These are phyloP conservation scores for Leavenworthia alabamica DNA, from an alignment of 345 rosid species.

Conservation along the genomic window DNA sequence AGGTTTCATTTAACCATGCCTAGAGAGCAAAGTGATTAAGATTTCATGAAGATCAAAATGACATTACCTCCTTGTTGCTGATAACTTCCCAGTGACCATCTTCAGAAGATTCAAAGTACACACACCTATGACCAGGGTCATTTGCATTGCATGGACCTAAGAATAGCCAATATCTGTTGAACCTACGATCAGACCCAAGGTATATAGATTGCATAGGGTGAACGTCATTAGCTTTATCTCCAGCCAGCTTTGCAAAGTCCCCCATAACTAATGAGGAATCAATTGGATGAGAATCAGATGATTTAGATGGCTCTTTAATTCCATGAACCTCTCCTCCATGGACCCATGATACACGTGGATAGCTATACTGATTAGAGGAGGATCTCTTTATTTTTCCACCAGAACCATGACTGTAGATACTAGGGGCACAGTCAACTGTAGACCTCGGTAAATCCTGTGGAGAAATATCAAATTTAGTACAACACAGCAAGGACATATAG, in stretches of 20 bases:
- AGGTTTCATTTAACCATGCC: neutral
- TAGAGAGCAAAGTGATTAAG: neutral
- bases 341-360: slow-evolving; percentile 63
- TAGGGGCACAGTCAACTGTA: slow-evolving; percentile 38
- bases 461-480: slow-evolving; percentile 11
- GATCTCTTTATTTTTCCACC: slow-evolving; percentile 89
- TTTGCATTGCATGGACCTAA: slow-evolving; percentile 76
- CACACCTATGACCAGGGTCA: slow-evolving; percentile 94
- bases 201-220: slow-evolving; percentile 88
- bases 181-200: slow-evolving; percentile 95
- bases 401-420: slow-evolving; percentile 50
- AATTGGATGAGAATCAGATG: slow-evolving; percentile 48
- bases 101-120: slow-evolving; percentile 96
- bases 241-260: slow-evolving; percentile 33
- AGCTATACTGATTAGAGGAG: slow-evolving; percentile 36
- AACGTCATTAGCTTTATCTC: slow-evolving; percentile 28
- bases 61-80: slow-evolving; percentile 69
- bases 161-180: slow-evolving; percentile 96
- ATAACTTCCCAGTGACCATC: slow-evolving; percentile 98
- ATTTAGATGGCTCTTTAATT: slow-evolving; percentile 31
- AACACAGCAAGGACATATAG: neutral
- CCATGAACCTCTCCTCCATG: slow-evolving; percentile 40
- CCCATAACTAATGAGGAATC: slow-evolving; percentile 52
- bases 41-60: slow-evolving; percentile 7
- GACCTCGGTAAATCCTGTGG: slow-evolving; percentile 51